Evolutionary conservation across 1,139 yeast species (phyloP), one percentile per base, ranked within the genome.

Genomic region (Tardiomyces depauwii): DNA sequence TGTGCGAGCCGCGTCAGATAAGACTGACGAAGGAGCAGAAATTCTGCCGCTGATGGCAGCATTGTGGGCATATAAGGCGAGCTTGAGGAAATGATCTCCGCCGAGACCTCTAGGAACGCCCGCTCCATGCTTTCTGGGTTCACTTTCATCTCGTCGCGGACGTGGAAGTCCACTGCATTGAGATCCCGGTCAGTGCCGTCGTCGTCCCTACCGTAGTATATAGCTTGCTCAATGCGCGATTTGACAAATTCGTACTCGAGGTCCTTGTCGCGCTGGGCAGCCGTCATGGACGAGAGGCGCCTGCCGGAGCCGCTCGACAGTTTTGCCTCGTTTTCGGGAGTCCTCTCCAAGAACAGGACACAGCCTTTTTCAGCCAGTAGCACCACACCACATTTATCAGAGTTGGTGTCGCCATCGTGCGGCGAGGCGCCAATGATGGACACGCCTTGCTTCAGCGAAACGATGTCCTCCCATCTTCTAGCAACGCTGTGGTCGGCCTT

Each of bases 221-320:
- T 76, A 0, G 87, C 95, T 62, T 88, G 96, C 55, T 83, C 93
- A 25, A 88, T 74, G 53, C 79, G 87, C 0, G 87, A 75, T 58
- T 81, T 82, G 42, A 82, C 70, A 47, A 78, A 68, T 6, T 71
- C 63, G 2, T 69, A 52, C 33, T 55, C 60, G 21, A 57, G 49
- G 2, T 48, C 48, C 41, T 47, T 49, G 25, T 42, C 44, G 16
- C 54, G 52, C 9, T 54, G 53, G 2, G 44, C 51, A 16, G 53
- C 57, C n/a, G 46, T 49, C 10, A 41, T 44, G 14, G 45, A 40
- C 38, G 39, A 32, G n/a, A 39, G 38, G 19, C 39, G 18, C 36
- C 16, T 30, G 16, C 5, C 36, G 5, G 36, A 4, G 10, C 16
- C 10, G 16, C 16, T 5, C 16, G 36, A 12, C 23, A 30, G 13